Base-by-base conservation (phyloP, 768 basidiomycete species). In the Mycena vulgaris region DNA sequence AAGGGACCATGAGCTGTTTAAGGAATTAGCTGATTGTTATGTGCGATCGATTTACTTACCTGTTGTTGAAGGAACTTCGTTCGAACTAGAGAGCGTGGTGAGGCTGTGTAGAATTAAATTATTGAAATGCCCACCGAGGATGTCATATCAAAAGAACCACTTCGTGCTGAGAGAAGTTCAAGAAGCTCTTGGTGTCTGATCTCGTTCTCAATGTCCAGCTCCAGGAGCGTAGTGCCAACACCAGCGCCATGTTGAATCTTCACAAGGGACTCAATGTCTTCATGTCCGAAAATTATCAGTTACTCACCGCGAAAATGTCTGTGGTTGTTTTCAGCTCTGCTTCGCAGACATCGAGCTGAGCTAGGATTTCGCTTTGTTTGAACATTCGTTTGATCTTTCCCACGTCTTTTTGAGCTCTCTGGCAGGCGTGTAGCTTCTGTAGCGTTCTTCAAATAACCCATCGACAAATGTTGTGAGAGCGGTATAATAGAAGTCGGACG, bases 341-440 rank as follows among this genome's bases (percentile, higher is more conserved):
- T 37, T 61, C 47, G 17, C 60, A 61, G 2, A 23, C 33, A 14
- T 35, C 33, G 21, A 61, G 23, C 27, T 61, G 60, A 0, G 47
- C 45, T 4, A 33, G 9, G 25, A 61, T 31, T 49, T 61, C 60
- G 30, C 47, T 35, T 27, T 61, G 45, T 17, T 61, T 61, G 33
- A 61, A 61, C 3, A 61, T 21, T 6, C 48, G 60, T 23, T 49
- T 61, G 10, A 61, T 35, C 5, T 33, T 33, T 9, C 60, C 47
- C 4, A 61, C 5, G 0, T 49, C 60, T 13, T 61, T 28, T 49
- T 61, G 45, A 7, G 30, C 30, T 23, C 31, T 31, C 14, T 49
- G 33, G 27, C 47, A 61, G 21, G n/a, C 60, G 37, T 61, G 23
- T 8, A 61, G 35, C 49, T 48, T 48, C 23, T 48, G 45, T 0